A percentile compares a stretch with the other conserved stretches of the same genome.
phyloP scores from a whole-genome alignment of 495 filamentous ascomycete genomes.

The Platismatia glauca region DNA sequence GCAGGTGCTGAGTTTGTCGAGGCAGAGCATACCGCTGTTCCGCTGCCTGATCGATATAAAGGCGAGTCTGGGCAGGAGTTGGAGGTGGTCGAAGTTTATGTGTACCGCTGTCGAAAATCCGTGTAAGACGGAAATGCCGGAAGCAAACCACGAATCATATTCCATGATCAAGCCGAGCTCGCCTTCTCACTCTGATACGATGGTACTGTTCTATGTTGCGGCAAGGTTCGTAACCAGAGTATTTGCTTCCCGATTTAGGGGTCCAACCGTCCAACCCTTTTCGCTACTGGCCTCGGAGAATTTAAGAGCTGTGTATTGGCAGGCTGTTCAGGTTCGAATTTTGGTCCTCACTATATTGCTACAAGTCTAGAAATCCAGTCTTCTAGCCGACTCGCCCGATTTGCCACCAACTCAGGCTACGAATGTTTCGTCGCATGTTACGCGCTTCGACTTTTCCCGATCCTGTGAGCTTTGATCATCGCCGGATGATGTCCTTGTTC shows the following conservation, averaged over 20 bases:
- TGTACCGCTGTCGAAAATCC: constrained; percentile 27
- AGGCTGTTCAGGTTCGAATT: background rate
- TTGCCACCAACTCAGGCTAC: too few relatives aligned
- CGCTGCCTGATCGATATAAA: constrained; percentile 49
- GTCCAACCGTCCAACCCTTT: too few relatives aligned
- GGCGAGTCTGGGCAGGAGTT: constrained; percentile 27
- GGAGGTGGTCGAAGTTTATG: constrained; percentile 54
- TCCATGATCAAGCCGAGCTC: background rate
- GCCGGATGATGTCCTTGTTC: background rate
- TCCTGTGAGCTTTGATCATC: background rate
- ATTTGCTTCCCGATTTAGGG: background rate
- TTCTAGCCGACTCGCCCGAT: background rate
- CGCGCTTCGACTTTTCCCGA: background rate
- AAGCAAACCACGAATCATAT: background rate
- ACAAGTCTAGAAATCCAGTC: background rate
- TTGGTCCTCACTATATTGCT: background rate
- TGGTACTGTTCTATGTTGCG: background rate
- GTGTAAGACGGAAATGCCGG: background rate
- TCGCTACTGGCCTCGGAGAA: too few relatives aligned
- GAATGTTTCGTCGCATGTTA: background rate
- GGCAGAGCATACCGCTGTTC: constrained; percentile 39
- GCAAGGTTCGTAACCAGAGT: background rate
- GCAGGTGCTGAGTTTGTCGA: constrained; percentile 43
- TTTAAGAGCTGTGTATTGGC: too few relatives aligned
- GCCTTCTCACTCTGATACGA: background rate